Conservation (phyloP, 805 yeast species). For the Starmera quercuum region DNA sequence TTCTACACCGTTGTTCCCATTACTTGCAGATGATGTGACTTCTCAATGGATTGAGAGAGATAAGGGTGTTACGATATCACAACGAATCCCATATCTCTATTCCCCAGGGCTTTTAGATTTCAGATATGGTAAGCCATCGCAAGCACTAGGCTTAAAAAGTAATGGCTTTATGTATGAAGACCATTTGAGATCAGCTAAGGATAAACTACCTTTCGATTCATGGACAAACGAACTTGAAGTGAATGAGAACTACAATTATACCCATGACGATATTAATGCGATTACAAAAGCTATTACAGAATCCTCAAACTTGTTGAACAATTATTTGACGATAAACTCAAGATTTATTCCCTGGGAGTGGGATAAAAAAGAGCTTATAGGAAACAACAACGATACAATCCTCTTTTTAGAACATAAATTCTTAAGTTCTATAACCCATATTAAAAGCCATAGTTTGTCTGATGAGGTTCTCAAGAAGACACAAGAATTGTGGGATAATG, state of each 20-base stretch:
- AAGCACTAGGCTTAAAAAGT: constrained; percentile 10
- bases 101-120: constrained; percentile 38
- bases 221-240: constrained; percentile 44
- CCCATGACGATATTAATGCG: constrained; percentile 26
- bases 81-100: constrained; percentile 50
- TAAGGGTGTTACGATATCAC: constrained; percentile 12
- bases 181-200: constrained; percentile 6
- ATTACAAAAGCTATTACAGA: constrained; percentile 23
- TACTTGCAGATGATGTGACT: constrained; percentile 49
- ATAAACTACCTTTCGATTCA: constrained; percentile 17
- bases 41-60: constrained; percentile 36
- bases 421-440: constrained; percentile 2
- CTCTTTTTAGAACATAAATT: constrained; percentile 6
- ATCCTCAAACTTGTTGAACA: constrained; percentile 12
- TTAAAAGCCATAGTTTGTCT: constrained; percentile 1
- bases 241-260: constrained; percentile 41
- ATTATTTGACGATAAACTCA: constrained; percentile 7
- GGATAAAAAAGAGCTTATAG: constrained; percentile 7
- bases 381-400: constrained; percentile 1
- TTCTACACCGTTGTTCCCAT: constrained; percentile 43
- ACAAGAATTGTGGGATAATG: constrained; percentile 1
- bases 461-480: not conserved
- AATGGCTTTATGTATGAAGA: constrained; percentile 3
- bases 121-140: constrained; percentile 23
- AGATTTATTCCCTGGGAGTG: constrained; percentile 15